Evolutionary conservation across 352 stramenopile genomes (phyloP), one percentile per base, ranked within the genome.

Genomic region (Globisporangium spinosum): DNA sequence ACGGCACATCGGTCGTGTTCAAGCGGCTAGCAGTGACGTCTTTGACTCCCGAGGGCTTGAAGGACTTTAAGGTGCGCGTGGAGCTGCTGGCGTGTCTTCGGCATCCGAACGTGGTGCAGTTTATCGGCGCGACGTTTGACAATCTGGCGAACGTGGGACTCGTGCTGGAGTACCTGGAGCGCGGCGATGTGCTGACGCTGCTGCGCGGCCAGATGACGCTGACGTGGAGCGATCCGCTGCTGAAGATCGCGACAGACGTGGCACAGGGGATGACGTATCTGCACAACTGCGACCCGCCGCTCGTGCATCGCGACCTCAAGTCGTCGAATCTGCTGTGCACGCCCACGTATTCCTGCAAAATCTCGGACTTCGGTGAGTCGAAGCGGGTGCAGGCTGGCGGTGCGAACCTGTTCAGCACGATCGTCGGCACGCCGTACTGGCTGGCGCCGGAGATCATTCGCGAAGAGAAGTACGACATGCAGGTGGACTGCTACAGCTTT

Each of bases 401-500:
- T 9, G 79, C 73, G 0, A 76, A 73, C 12, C 66, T 89, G 1
- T 89, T 93, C 47, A 90, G 76, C 64, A 91, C 87, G 23, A 83
- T 95, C 29, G 82, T 94, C 15, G 89, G 89, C 2, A 95, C 89
- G 49, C 83, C 87, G n/a, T 94, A 87, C 66, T 96, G 89, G 89
- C 69, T 93, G 12, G 89, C 89, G 9, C 89, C 89, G 0, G 89
- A 96, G 67, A 91, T 96, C 63, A 63, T 96, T 1, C 84, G 87
- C 9, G 83, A 94, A 68, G 86, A 93, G 63, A 75, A 76, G 27
- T 96, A 95, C 61, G 85, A 92, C 62, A 81, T 80, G 3, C 83
- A 93, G 71, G 87, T 94, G 12, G 89, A 96, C 69, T 90, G 84
- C 71, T 96, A 95, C 73, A 95, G 86, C 61, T 96, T 95, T 77